A percentile compares a stretch with the other conserved stretches of the same genome.
Conservation (phyloP, 495 filamentous ascomycete species). For the Xylaria grammica region DNA sequence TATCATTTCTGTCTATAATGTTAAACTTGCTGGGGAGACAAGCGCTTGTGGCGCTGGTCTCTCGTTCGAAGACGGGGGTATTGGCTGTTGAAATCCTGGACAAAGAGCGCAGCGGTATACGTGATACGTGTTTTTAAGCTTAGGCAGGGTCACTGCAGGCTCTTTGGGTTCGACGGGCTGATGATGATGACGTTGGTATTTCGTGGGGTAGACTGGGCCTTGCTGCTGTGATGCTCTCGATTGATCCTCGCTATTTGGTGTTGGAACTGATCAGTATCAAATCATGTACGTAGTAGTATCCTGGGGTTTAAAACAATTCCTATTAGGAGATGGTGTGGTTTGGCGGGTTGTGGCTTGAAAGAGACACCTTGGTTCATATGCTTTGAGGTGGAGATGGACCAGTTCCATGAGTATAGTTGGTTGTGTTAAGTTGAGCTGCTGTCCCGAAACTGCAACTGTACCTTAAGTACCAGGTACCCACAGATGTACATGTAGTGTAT, state of each 20-base stretch:
- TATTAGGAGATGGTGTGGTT: background rate
- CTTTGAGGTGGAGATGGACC: constrained; percentile 1
- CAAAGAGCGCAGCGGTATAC: constrained; percentile 11
- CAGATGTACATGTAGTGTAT: no score
- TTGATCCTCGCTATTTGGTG: background rate
- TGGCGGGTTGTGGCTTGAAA: background rate
- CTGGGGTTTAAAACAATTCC: background rate
- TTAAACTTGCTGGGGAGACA: background rate
- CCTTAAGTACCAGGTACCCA: no score
- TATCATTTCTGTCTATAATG: constrained; percentile 67
- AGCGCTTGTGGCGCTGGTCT: background rate
- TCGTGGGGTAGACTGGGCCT: background rate
- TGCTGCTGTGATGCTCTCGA: background rate
- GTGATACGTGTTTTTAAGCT: constrained; percentile 19
- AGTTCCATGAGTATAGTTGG: no score
- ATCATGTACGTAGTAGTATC: no score
- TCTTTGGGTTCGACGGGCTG: background rate
- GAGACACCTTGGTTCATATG: no score
- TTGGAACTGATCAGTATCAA: background rate
- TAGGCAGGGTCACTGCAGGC: background rate
- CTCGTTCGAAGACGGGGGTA: constrained; percentile 50
- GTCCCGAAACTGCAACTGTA: background rate
- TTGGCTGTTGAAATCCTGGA: constrained; percentile 52
- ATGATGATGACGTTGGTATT: background rate
- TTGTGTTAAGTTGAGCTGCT: background rate